phyloP scores from a whole-genome alignment of 805 yeast species.

The Candida sakaeoensis region DNA sequence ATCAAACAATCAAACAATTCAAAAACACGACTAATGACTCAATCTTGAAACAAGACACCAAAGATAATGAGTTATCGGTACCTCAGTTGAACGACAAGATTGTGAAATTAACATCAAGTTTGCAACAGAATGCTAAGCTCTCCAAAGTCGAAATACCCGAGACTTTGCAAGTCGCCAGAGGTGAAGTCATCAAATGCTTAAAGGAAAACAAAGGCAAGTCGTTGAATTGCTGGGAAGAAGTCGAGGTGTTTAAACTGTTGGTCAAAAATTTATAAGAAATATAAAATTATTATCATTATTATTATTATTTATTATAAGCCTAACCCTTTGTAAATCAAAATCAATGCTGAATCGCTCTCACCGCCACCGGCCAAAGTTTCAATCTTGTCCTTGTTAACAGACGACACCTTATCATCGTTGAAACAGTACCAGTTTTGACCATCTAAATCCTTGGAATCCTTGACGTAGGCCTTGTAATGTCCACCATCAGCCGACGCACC shows the following conservation, averaged over 20 bases:
- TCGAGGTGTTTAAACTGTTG: conserved; percentile 60
- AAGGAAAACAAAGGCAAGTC: conserved; percentile 59
- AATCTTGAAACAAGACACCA: conserved; percentile 27
- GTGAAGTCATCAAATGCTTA: conserved; percentile 55
- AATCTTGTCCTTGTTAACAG: conserved; percentile 75
- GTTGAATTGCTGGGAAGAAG: conserved; percentile 80
- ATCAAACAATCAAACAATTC: conserved; percentile 48
- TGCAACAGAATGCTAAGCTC: conserved; percentile 32
- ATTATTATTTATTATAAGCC: conserved; percentile 40
- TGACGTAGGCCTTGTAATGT: conserved; percentile 88
- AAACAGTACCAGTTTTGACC: conserved; percentile 91
- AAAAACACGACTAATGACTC: conserved; percentile 46
- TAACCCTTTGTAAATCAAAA: conserved; percentile 78
- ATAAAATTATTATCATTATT: too few relatives aligned
- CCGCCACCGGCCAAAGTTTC: conserved; percentile 95
- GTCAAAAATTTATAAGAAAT: conserved; percentile 42
- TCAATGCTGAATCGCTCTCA: conserved; percentile 92
- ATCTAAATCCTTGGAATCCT: conserved; percentile 57
- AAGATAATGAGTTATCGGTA: conserved; percentile 19
- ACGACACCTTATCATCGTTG: conserved; percentile 84
- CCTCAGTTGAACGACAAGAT: conserved; percentile 39
- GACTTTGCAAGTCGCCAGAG: conserved; percentile 45
- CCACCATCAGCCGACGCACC: conserved; percentile 98
- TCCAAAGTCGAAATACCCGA: conserved; percentile 31
- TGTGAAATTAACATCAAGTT: conserved; percentile 27